phyloP scores from a whole-genome alignment of 208 protist genomes.

The Angomonas deanei region DNA sequence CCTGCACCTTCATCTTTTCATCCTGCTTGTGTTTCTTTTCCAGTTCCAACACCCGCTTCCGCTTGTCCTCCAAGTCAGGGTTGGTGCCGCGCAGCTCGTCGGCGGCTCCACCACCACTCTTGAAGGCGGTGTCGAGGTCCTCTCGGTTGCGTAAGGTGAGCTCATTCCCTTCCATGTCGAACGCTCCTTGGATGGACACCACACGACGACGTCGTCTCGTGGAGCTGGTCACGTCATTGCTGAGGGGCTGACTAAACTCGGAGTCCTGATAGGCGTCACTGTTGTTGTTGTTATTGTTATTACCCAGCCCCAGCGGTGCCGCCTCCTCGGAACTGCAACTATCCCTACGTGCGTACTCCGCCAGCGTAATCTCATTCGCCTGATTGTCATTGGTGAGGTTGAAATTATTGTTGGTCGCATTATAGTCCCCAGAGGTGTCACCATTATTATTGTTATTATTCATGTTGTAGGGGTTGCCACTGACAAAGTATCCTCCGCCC shows the following conservation, averaged over 20 bases:
- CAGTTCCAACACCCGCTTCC: not conserved
- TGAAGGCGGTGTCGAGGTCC: slow-evolving; percentile 8
- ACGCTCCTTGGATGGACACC: slow-evolving; percentile 8
- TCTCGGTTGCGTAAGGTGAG: not conserved
- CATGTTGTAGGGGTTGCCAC: no score
- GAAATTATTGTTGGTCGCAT: not conserved
- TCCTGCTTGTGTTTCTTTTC: not conserved
- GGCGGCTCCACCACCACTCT: not conserved
- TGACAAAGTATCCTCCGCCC: not conserved
- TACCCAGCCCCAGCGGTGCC: not conserved
- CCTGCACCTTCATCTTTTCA: not conserved
- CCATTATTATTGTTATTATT: not conserved
- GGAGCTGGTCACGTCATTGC: slow-evolving; percentile 7
- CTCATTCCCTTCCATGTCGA: slow-evolving; percentile 5
- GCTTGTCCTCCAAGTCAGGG: slow-evolving; percentile 4
- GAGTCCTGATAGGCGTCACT: not conserved
- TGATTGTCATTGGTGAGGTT: not conserved
- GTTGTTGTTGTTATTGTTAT: not conserved
- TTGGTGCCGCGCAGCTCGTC: not conserved
- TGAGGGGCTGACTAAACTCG: slow-evolving; percentile 1
- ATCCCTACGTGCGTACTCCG: not conserved
- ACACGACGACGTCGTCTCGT: slow-evolving; percentile 8
- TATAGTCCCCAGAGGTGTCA: not conserved
- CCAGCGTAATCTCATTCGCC: no score
- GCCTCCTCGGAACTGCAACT: not conserved